Conservation (phyloP, 257 asterid species). For the Ehretia macrophylla region DNA sequence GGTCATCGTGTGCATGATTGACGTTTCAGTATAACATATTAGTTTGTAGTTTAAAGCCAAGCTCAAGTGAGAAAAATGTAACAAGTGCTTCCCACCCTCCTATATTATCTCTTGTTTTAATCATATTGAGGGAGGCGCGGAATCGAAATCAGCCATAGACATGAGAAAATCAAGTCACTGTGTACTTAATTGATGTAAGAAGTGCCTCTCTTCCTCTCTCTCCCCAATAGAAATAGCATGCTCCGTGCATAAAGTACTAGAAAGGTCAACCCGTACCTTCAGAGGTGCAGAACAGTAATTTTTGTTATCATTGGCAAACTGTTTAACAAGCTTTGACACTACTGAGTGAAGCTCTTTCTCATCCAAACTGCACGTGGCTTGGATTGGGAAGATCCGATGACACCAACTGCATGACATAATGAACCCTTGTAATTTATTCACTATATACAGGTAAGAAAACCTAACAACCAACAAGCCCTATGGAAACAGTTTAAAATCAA, state of each 20-base stretch:
- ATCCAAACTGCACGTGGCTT: constrained; percentile 36
- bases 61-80: neutral
- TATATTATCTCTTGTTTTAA: too few species aligned
- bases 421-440: neutral
- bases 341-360: constrained; percentile 32
- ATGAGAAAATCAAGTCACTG: too few species aligned
- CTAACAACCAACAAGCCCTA: neutral
- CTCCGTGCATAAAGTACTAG: too few species aligned
- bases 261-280: constrained; percentile 26
- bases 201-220: too few species aligned
- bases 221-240: too few species aligned
- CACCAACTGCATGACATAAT: constrained; percentile 41
- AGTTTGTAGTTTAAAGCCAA: neutral
- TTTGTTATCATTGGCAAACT: constrained; percentile 21
- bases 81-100: too few species aligned
- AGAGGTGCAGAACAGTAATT: constrained; percentile 23
- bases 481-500: neutral
- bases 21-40: too few species aligned
- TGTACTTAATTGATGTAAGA: too few species aligned
- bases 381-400: constrained; percentile 47
- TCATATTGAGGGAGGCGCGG: too few species aligned
- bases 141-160: too few species aligned
- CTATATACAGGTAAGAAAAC: neutral
- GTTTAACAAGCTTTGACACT: constrained; percentile 34
- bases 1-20: too few species aligned